phyloP scores from a whole-genome alignment of 1,284 basidiomycete genomes.

The Irpex sp. region DNA sequence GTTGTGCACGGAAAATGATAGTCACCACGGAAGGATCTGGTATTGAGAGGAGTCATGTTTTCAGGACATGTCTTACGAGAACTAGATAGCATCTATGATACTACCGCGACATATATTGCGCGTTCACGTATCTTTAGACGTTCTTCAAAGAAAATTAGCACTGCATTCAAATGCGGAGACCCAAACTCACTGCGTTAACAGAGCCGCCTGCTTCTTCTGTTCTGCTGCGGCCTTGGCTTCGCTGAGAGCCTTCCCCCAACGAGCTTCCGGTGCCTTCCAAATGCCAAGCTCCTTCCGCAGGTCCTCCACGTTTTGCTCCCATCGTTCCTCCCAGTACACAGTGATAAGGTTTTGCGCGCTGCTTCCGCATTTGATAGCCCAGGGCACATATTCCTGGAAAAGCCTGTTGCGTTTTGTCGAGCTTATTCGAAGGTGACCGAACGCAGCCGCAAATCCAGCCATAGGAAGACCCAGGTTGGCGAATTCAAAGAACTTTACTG shows the following conservation, averaged over 20 bases:
- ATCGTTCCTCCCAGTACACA: conserved; percentile 95
- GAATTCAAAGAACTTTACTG: conserved; percentile 95
- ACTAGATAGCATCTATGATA: neutral
- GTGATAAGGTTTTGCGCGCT: conserved; percentile 77
- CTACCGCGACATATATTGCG: neutral
- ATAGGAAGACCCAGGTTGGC: conserved; percentile 92
- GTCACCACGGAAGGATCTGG: no score
- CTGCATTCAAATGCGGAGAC: neutral
- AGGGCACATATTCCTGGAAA: conserved; percentile 81
- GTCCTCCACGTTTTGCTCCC: conserved; percentile 80
- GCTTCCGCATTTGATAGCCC: conserved; percentile 85
- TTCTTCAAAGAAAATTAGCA: neutral
- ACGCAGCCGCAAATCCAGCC: conserved; percentile 76
- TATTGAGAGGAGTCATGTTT: no score
- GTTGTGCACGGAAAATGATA: no score
- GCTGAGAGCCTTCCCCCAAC: conserved; percentile 56
- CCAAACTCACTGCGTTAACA: neutral
- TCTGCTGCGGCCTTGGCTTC: conserved; percentile 48
- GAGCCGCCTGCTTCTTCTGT: conserved; percentile 5
- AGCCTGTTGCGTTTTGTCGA: conserved; percentile 52
- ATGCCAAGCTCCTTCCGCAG: conserved; percentile 84
- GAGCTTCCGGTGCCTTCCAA: conserved; percentile 69
- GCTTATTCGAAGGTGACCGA: conserved; percentile 68
- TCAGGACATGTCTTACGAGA: no score
- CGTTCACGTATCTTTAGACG: neutral